Base-by-base conservation (phyloP, 78 protist genomes). In the Dictyostelium citrinum region DNA sequence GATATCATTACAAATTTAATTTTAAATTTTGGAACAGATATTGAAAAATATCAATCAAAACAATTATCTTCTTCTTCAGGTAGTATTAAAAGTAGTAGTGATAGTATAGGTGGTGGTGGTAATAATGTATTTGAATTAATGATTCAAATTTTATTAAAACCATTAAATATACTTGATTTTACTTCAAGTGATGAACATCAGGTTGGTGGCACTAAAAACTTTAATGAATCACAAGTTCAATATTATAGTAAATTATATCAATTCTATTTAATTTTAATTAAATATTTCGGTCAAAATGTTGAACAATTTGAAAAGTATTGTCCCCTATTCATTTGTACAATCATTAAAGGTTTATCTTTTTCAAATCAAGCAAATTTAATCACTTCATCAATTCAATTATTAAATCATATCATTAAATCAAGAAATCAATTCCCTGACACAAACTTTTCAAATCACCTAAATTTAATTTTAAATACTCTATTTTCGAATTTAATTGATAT, bases 81-180 rank as follows among this genome's bases (percentile, higher is more conserved):
- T 5, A 58, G 29, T 61, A 27, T 35, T 81, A 61, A 39, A 17
- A 79, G 60, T 58, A 35, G 37, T 20, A 58, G 22, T 81, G 64
- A 43, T 55, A 3, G 61, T 35, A 14, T 4, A 14, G 29, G 24
- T 31, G 37, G 24, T 16, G 10, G 2, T 8, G 17, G 7, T 81
- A 12, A 41, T 61, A 55, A 81, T 68, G 8, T 88, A 68, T 67
- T 88, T 12, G 72, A 61, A 31, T 67, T 79, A 46, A 29, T 78
- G 39, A 64, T 88, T 24, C 80, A 76, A 70, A 79, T 78, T 20
- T 43, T 88, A 78, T 88, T 78, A 22, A 74, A 88, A 33, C 93
- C 93, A 12, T 41, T 78, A 20, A 78, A 78, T 39, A 37, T 68
- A 0, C 29, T 60, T 9, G 81, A 88, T 4, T 70, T 70, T 31